Evolutionary conservation across 306 rosid species (phyloP), one percentile per base, ranked within the genome.

Genomic region (Cicer yamashitae): DNA sequence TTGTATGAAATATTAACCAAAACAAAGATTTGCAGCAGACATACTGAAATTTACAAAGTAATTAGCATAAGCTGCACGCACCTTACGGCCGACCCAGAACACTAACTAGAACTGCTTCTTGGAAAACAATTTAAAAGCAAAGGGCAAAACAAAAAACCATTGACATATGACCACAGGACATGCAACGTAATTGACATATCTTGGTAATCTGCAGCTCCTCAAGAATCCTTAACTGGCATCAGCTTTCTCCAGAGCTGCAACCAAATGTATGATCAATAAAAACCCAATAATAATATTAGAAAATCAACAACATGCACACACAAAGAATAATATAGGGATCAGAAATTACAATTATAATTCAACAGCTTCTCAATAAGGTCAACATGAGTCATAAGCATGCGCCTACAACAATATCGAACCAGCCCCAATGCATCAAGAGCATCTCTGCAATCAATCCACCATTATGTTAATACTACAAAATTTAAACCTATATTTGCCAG

Each of bases 381-480:
- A 38, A 94, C 98, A 47, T 91, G 97, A 53, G 98, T 91, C 98
- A 94, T 91, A 68, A 91, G 96, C 98, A 91, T 94, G 40, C 97
- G 83, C 71, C 97, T 85, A 74, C 97, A 94, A 76, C 98, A 94
- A 64, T 91, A 94, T 14, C 94, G 94, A 84, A 94, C 96, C 87
- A 94, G 81, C 5, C 88, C 90, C 90, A 94, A 63, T 2, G 94
- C 94, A 89, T 94, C 97, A 58, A 91, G 87, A 10, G 96, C 98
- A 81, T 91, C 96, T 64, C 97, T 94, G 87, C 74, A 86, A 25
- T 72, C 48, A 76, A 79, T 34, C 44, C 77, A 79, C 38, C 67
- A 68, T 11, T 6, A 20, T 20, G n/a, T 56, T 56, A 22, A 8
- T 14, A 52, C 22, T 52, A 7, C 58, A 0, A 52, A 52, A 15